Conservation (phyloP, 1,284 basidiomycete species). For the Leccinum olivaceoglutinosum region DNA sequence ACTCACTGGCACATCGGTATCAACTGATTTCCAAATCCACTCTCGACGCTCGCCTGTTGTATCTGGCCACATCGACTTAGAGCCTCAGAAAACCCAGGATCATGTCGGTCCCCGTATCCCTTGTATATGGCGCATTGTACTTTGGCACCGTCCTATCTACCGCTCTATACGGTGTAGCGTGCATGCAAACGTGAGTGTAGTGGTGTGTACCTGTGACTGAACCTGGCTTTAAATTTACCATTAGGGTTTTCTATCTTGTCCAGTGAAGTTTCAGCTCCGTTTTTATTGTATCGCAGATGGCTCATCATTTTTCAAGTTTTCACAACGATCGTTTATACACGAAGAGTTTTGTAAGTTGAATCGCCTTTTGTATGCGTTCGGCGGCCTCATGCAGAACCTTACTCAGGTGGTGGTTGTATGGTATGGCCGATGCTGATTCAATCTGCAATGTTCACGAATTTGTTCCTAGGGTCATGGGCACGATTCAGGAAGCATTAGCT, state of each 20-base stretch:
- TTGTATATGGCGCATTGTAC: conserved; percentile 1
- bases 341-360: conserved; percentile 10
- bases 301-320: conserved; percentile 8
- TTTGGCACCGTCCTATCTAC: conserved; percentile 5
- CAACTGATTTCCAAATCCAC: background rate
- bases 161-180: conserved; percentile 11
- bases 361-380: background rate
- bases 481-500: background rate
- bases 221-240: background rate
- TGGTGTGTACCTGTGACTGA: background rate
- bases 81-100: background rate
- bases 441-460: background rate
- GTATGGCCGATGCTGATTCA: background rate
- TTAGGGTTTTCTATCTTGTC: conserved; percentile 16
- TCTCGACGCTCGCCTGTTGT: background rate
- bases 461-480: background rate
- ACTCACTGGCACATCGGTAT: background rate
- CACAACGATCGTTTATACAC: conserved; percentile 1
- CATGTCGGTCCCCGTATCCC: background rate
- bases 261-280: background rate
- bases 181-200: conserved; percentile 15
- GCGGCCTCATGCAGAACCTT: background rate
- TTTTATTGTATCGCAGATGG: background rate
- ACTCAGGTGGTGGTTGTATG: background rate
- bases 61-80: background rate